Evolutionary conservation across 1,139 yeast genomes (phyloP), one percentile per base, ranked within the genome.

Genomic region (Torulaspora globosa): DNA sequence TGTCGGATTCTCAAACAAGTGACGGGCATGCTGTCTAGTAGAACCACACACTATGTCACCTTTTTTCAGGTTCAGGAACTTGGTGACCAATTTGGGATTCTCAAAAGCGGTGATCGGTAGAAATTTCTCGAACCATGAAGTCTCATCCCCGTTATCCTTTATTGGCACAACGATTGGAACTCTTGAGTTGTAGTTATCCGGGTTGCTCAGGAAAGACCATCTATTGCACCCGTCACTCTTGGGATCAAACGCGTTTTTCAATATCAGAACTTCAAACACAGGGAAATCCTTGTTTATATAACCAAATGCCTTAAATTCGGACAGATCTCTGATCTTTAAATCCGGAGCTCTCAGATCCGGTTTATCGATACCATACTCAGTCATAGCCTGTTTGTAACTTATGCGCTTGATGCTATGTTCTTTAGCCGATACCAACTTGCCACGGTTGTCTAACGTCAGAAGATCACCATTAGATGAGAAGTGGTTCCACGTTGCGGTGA

Each of bases 341-440:
- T 69, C 65, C 0, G 84, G 82, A 2, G 65, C 65, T 50, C 97
- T 73, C 54, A 92, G 67, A 63, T 92, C 97, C 0, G 99, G 99
- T 65, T 92, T 92, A 62, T 92, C 99, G 44, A 90, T 86, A 19
- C 99, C 99, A 60, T 79, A 92, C 19, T 69, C 70, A 1, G 76
- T 62, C 65, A 94, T 74, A 0, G 90, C 96, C 8, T 86, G 84
- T 1, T 64, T 56, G 58, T 92, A 92, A 1, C 78, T 70, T 50
- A 89, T 58, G 47, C 73, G 74, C 1, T 72, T 65, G 46, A 84
- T 72, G 1, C 55, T 32, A 42, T 53, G 45, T 45, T 52, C 48
- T 2, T 63, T 65, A 1, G 58, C 55, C 7, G 66, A 49, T 8
- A 53, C 52, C 2, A 60, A 52, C n/a, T 55, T 52, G n/a, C 60